Conservation (phyloP, 306 rosid genomes). For the Geum urbanum region DNA sequence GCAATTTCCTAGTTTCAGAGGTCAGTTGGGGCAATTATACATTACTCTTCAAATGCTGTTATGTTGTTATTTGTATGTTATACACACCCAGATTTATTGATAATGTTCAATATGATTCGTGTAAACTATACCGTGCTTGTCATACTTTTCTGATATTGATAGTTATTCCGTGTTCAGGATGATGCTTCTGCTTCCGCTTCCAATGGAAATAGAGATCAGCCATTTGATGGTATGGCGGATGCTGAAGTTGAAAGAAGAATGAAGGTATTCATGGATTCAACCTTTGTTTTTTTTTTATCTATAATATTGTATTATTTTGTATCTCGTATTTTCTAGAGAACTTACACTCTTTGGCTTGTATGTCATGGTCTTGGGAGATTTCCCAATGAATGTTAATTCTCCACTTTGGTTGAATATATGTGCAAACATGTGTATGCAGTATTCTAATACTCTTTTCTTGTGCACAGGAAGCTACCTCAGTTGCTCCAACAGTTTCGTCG, state of each 20-base stretch:
- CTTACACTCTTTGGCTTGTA: neutral
- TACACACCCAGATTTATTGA: neutral
- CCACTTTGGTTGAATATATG: neutral
- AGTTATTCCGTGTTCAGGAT: conserved; percentile 52
- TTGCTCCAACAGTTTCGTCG: conserved; percentile 45
- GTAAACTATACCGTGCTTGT: neutral
- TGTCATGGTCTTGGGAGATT: neutral
- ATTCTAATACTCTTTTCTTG: conserved; percentile 15
- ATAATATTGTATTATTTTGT: neutral
- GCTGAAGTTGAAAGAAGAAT: conserved; percentile 79
- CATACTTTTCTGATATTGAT: neutral
- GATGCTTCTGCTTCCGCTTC: conserved; percentile 56
- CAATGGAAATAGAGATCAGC: conserved; percentile 74
- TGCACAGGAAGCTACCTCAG: conserved; percentile 60
- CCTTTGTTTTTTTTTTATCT: conserved; percentile 10
- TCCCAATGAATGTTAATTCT: conserved; percentile 3
- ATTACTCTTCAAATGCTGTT: neutral
- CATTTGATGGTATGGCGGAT: conserved; percentile 87
- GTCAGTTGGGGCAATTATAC: conserved; percentile 39
- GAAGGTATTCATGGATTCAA: conserved; percentile 52
- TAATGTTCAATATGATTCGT: neutral
- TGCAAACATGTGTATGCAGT: neutral
- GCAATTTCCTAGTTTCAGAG: conserved; percentile 89
- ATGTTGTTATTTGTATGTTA: neutral
- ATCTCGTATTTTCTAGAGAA: neutral